These are phyloP conservation scores for Saccharomycopsis amapae DNA, from an alignment of 805 yeast species.

Conservation along the genomic window DNA sequence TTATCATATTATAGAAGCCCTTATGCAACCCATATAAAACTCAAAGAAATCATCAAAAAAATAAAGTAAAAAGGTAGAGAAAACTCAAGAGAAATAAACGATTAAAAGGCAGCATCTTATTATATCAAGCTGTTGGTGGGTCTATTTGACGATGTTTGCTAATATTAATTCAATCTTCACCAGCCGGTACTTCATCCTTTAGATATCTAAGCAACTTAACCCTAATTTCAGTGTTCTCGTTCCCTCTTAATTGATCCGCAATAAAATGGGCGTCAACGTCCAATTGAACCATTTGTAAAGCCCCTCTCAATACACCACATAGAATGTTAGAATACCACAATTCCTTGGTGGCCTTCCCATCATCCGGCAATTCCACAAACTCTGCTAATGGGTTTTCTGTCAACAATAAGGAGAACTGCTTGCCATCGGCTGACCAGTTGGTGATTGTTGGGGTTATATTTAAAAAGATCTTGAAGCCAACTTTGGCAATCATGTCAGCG, in stretches of 20 bases:
- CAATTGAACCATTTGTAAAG: conserved; percentile 91
- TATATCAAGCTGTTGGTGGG: background rate
- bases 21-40: too few species aligned
- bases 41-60: too few species aligned
- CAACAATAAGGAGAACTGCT: conserved; percentile 63
- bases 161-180: conserved; percentile 82
- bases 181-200: conserved; percentile 95
- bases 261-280: conserved; percentile 80
- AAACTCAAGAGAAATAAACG: background rate
- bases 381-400: conserved; percentile 89
- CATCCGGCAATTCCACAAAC: conserved; percentile 89
- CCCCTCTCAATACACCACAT: conserved; percentile 86
- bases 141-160: background rate
- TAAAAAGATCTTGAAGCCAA: conserved; percentile 85
- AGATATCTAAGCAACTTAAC: conserved; percentile 63
- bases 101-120: background rate
- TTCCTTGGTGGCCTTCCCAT: conserved; percentile 57
- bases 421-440: conserved; percentile 71
- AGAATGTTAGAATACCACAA: conserved; percentile 90
- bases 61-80: background rate
- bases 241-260: conserved; percentile 77
- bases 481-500: conserved; percentile 75
- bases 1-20: too few species aligned
- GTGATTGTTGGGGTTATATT: conserved; percentile 71
- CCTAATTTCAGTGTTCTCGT: conserved; percentile 70